Evolutionary conservation across 129 eudicot species (phyloP).

Genomic region (Glebionis coronaria): DNA sequence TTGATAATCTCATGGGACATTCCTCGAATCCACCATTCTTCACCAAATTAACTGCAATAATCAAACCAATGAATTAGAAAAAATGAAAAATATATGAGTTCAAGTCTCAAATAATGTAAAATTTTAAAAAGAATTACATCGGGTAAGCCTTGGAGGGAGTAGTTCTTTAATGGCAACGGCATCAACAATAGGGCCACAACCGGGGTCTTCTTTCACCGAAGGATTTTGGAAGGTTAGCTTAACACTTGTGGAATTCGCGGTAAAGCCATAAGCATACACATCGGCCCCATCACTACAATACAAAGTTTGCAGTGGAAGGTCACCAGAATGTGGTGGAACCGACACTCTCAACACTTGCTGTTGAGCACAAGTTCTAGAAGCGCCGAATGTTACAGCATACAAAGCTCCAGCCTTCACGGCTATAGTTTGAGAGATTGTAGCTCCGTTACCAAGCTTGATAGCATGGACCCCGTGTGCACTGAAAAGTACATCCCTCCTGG

Average conservation of each 20-base stretch:
- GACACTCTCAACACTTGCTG: conserved; percentile 70
- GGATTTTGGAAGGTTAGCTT: conserved; percentile 58
- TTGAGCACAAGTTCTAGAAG: conserved; percentile 95
- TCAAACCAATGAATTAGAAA: background rate
- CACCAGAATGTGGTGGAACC: conserved; percentile 60
- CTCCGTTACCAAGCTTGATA: conserved; percentile 78
- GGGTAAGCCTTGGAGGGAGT: conserved; percentile 47
- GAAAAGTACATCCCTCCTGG: conserved; percentile 81
- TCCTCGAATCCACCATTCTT: conserved; percentile 83
- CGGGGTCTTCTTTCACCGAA: conserved; percentile 72
- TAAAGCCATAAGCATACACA: conserved; percentile 69
- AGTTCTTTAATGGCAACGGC: conserved; percentile 83
- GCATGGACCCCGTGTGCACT: conserved; percentile 80
- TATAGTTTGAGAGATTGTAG: conserved; percentile 66
- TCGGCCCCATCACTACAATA: conserved; percentile 80
- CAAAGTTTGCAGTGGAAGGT: conserved; percentile 78
- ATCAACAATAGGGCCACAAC: conserved; percentile 81
- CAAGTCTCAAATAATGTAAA: too few relatives aligned
- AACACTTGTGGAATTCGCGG: conserved; percentile 40
- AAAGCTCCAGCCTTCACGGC: conserved; percentile 48
- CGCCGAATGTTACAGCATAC: conserved; percentile 73
- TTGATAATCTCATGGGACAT: conserved; percentile 23
- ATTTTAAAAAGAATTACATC: conserved; percentile 33
- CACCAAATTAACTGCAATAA: conserved; percentile 53
- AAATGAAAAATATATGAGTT: too few relatives aligned